phyloP scores from a whole-genome alignment of 2,329 filamentous ascomycete species.

The Conoideocrella luteorostrata region DNA sequence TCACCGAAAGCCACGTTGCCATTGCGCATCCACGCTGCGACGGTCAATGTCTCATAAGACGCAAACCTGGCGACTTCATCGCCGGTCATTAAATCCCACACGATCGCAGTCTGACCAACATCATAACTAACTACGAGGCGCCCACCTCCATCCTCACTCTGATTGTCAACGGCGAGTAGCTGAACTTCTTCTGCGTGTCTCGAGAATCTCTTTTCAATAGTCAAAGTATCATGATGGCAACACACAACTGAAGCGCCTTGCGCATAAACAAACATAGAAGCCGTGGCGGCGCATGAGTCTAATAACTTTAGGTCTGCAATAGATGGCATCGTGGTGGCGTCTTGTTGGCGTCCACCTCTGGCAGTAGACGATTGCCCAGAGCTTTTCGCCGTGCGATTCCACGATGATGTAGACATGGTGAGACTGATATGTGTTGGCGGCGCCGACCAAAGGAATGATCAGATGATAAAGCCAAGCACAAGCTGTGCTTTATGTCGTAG shows the following conservation, averaged over 20 bases:
- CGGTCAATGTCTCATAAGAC: constrained; percentile 79
- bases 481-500: constrained; percentile 4
- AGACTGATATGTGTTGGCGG: constrained; percentile 26
- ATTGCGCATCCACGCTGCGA: constrained; percentile 92
- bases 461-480: constrained; percentile 19
- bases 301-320: constrained; percentile 53
- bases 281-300: constrained; percentile 84
- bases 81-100: constrained; percentile 93
- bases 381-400: constrained; percentile 54
- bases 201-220: constrained; percentile 79
- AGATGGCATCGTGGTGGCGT: constrained; percentile 45
- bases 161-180: constrained; percentile 82
- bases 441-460: constrained; percentile 14
- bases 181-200: constrained; percentile 77
- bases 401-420: constrained; percentile 47
- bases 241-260: constrained; percentile 78
- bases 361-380: constrained; percentile 49
- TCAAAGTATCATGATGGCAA: constrained; percentile 86
- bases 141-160: constrained; percentile 79
- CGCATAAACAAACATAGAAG: constrained; percentile 83
- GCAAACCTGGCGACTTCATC: constrained; percentile 87
- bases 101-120: constrained; percentile 81
- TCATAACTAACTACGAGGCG: constrained; percentile 91
- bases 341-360: constrained; percentile 34
- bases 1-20: constrained; percentile 94